Conservation (phyloP, 495 filamentous ascomycete genomes). For the Lentithecium fluviatile region DNA sequence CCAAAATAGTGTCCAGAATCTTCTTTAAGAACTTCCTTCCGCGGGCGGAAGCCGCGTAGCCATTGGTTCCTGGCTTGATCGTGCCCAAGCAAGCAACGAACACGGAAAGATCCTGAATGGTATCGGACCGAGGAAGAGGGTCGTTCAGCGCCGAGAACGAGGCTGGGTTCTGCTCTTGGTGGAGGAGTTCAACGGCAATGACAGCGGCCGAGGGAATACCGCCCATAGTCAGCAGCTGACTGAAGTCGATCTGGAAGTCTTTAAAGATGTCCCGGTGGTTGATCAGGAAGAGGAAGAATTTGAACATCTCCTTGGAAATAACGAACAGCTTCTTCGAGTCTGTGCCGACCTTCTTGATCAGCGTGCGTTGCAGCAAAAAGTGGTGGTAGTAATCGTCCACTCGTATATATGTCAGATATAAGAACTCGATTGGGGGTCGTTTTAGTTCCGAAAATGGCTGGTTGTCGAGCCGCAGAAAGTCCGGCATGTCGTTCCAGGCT, state of each 20-base stretch:
- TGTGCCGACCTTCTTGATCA: slow-evolving; percentile 53
- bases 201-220: slow-evolving; percentile 60
- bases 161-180: slow-evolving; percentile 51
- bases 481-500: slow-evolving; percentile 21
- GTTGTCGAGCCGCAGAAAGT: slow-evolving; percentile 18
- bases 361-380: slow-evolving; percentile 58
- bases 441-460: slow-evolving; percentile 18
- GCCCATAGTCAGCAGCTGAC: slow-evolving; percentile 49
- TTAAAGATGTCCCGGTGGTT: slow-evolving; percentile 51
- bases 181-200: slow-evolving; percentile 61
- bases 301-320: slow-evolving; percentile 55
- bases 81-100: slow-evolving; percentile 60
- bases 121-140: slow-evolving; percentile 56
- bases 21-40: slow-evolving; percentile 47
- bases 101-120: slow-evolving; percentile 63
- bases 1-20: slow-evolving; percentile 50
- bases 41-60: slow-evolving; percentile 53
- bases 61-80: slow-evolving; percentile 55
- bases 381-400: slow-evolving; percentile 57
- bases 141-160: slow-evolving; percentile 22
- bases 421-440: slow-evolving; percentile 25
- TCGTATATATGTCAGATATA: slow-evolving; percentile 44
- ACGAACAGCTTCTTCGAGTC: slow-evolving; percentile 53
- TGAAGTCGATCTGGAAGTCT: slow-evolving; percentile 53
- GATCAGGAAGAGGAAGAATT: slow-evolving; percentile 48